These are phyloP conservation scores for Arthrobotrys entomopaga DNA, from an alignment of 2,329 filamentous ascomycete genomes.

Conservation along the genomic window DNA sequence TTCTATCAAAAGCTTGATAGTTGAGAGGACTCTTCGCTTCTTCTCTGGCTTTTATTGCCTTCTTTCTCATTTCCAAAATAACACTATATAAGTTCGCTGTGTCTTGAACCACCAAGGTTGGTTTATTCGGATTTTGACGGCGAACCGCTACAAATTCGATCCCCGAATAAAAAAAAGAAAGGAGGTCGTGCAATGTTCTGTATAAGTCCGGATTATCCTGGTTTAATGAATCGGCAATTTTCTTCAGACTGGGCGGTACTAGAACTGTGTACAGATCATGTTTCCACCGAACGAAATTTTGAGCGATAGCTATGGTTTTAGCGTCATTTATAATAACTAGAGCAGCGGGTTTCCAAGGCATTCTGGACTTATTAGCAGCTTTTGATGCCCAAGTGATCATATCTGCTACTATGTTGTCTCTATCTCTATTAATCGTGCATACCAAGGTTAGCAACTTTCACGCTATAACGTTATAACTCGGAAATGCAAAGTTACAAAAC, in stretches of 20 bases:
- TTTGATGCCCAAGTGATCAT: constrained; percentile 4
- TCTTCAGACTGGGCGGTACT: no score
- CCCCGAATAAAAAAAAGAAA: constrained; percentile 2
- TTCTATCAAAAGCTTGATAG: background rate
- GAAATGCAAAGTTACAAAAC: background rate
- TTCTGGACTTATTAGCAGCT: background rate
- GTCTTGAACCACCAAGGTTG: background rate
- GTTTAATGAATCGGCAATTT: no score
- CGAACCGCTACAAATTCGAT: constrained; percentile 2
- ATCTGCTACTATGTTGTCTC: constrained; percentile 2
- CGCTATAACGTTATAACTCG: background rate
- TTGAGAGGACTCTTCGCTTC: background rate
- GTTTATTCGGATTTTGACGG: background rate
- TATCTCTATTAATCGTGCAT: no score
- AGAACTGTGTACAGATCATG: background rate
- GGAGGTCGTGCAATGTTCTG: background rate
- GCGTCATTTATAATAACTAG: constrained; percentile 5
- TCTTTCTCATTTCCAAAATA: background rate
- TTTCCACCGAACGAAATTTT: constrained; percentile 2
- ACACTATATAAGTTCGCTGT: background rate
- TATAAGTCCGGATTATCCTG: no score
- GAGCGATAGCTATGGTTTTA: background rate
- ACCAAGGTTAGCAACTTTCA: no score
- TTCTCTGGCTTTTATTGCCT: background rate
- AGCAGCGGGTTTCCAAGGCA: constrained; percentile 5